Evolutionary conservation across 345 rosid genomes (phyloP).

Genomic region (Arabidopsis arenosa): DNA sequence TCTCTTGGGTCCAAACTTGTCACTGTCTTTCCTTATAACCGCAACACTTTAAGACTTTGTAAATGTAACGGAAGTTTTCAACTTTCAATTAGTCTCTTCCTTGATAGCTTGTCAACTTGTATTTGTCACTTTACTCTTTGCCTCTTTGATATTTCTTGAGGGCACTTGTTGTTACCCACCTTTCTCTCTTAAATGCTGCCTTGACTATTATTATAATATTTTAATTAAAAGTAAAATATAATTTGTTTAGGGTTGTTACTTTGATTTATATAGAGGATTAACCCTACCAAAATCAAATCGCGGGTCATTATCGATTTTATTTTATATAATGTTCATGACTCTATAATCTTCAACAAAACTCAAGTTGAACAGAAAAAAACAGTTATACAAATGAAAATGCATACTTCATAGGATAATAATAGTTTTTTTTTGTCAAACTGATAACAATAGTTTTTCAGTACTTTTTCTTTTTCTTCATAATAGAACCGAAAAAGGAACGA

Average conservation of each 20-base stretch:
- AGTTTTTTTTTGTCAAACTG: no score
- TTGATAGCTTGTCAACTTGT: slow-evolving; percentile 5
- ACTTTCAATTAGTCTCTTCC: neutral
- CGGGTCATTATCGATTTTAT: neutral
- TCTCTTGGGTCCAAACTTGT: slow-evolving; percentile 28
- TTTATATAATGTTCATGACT: neutral
- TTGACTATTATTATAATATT: slow-evolving; percentile 17
- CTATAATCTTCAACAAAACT: neutral
- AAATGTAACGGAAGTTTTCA: slow-evolving; percentile 18
- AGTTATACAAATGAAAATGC: neutral
- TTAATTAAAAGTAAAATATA: neutral
- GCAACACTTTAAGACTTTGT: slow-evolving; percentile 11
- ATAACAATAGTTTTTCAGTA: neutral
- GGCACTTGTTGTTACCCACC: neutral
- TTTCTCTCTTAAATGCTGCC: neutral
- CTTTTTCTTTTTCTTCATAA: neutral
- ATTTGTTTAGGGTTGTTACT: neutral
- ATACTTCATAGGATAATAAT: neutral
- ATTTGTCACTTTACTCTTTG: neutral
- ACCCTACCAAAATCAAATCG: neutral
- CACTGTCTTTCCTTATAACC: slow-evolving; percentile 27
- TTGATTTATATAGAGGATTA: neutral
- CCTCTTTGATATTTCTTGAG: slow-evolving; percentile 6
- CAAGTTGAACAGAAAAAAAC: neutral
- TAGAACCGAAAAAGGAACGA: neutral